Conservation (phyloP, 371 early-diverging fungal genomes). For the Entomophthora muscae region DNA sequence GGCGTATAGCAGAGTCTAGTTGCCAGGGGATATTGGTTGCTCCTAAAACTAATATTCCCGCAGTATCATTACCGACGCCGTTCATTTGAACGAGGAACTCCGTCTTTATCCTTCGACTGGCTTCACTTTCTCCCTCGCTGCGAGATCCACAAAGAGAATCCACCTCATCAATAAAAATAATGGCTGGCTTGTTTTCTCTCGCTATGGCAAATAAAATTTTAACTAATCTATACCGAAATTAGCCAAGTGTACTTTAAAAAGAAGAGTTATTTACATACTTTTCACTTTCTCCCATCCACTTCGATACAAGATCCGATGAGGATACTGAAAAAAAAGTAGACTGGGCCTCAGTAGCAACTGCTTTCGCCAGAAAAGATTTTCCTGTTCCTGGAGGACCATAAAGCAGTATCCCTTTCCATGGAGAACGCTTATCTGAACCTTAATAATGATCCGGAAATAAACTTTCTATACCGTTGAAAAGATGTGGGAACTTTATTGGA, state of each 20-base stretch:
- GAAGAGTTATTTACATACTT: slow-evolving; percentile 27
- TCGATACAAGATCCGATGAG: slow-evolving; percentile 87
- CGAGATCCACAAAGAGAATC: slow-evolving; percentile 88
- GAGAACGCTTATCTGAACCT: slow-evolving; percentile 64
- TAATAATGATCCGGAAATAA: background rate
- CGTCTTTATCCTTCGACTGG: slow-evolving; percentile 83
- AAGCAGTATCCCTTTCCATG: slow-evolving; percentile 93
- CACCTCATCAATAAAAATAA: slow-evolving; percentile 97
- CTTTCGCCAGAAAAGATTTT: slow-evolving; percentile 94
- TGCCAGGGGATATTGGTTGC: slow-evolving; percentile 97
- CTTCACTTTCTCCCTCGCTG: slow-evolving; percentile 92
- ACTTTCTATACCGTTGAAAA: slow-evolving; percentile 57
- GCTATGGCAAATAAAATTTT: slow-evolving; percentile 91
- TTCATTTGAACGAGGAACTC: slow-evolving; percentile 97
- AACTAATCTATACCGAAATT: slow-evolving; percentile 37
- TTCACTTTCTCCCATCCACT: slow-evolving; percentile 98
- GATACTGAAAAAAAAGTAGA: slow-evolving; percentile 91
- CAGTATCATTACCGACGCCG: slow-evolving; percentile 89
- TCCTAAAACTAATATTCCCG: slow-evolving; percentile 82
- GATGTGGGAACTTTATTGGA: slow-evolving; percentile 91
- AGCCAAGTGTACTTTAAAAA: background rate
- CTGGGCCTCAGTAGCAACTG: slow-evolving; percentile 90
- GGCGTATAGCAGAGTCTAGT: slow-evolving; percentile 79
- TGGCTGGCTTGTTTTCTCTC: slow-evolving; percentile 77
- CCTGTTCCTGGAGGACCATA: slow-evolving; percentile 99